Base-by-base conservation (phyloP, 2,329 filamentous ascomycete genomes). In the Talaromyces sp. region DNA sequence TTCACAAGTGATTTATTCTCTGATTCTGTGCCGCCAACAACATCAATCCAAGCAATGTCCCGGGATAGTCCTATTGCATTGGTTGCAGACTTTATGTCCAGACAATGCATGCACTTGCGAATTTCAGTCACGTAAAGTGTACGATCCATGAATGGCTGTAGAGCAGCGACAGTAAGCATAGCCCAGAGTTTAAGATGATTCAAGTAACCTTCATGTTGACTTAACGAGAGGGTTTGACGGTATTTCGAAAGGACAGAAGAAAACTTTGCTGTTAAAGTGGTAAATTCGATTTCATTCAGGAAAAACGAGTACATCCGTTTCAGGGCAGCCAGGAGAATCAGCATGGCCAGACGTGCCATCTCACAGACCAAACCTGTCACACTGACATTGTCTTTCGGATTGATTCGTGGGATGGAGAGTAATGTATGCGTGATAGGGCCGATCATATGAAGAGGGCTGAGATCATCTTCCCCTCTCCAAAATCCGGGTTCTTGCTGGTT, bases 401-500 rank as follows among this genome's bases (percentile, higher is more conserved):
- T 33, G 9, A 57, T n/a, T 52, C 66, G 66, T 35, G 64, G 64
- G 17, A 68, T 33, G 15, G 60, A 67, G 33, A 69, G 59, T 27
- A 69, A 52, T 13, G 50, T 56, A 60, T 69, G 64, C 2, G 66
- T 65, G 31, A 56, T 33, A 22, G 68, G 62, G 2, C 64, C 64
- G n/a, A 69, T 58, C 27, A 64, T 39, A 8, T 61, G 22, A 13
- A 68, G 54, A 9, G 68, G 63, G 13, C 62, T 67, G 22, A 68
- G 62, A 33, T 69, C 68, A 41, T 68, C 62, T 64, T 69, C 68
- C 27, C 50, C 39, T 66, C 52, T 64, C 67, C 67, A 68, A n/a
- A 62, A 65, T 22, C 49, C 43, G 13, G 52, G 35, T n/a, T 43
- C 49, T 8, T 19, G 17, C 31, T n/a, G 56, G 35, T 59, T 9